Percentiles rank a stretch among this genome's conserved stretches.
These are phyloP conservation scores for Sarocladium oryzae DNA, from an alignment of 2,329 filamentous ascomycete genomes.

Conservation along the genomic window DNA sequence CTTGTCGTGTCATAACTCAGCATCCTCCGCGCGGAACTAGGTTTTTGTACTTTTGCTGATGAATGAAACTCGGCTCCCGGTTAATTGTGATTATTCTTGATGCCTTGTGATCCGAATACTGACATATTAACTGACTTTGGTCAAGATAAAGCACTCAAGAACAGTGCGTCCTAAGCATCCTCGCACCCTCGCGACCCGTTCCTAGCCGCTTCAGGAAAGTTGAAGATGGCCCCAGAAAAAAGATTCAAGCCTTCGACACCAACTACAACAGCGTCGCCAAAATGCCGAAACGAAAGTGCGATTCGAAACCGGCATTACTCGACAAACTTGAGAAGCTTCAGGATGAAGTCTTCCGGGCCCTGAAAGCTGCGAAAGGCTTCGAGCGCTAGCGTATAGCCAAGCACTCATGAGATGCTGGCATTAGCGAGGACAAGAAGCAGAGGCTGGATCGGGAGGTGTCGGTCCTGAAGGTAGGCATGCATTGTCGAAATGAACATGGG, in stretches of 20 bases:
- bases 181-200: background rate
- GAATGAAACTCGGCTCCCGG: too few relatives aligned
- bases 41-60: too few relatives aligned
- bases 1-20: too few relatives aligned
- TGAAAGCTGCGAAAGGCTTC: slow-evolving; percentile 69
- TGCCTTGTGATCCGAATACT: too few relatives aligned
- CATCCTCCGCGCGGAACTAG: too few relatives aligned
- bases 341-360: slow-evolving; percentile 56
- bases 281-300: slow-evolving; percentile 56
- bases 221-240: slow-evolving; percentile 8
- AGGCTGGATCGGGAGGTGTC: slow-evolving; percentile 56
- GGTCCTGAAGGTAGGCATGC: slow-evolving; percentile 41
- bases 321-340: slow-evolving; percentile 47
- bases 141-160: too few relatives aligned
- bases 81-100: too few relatives aligned
- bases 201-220: slow-evolving; percentile 7
- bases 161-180: too few relatives aligned
- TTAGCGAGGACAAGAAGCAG: slow-evolving; percentile 41
- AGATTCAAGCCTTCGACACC: background rate
- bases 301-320: slow-evolving; percentile 36
- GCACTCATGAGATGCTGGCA: slow-evolving; percentile 41
- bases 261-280: slow-evolving; percentile 7
- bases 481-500: background rate
- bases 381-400: slow-evolving; percentile 71
- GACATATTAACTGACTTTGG: too few relatives aligned